Conservation (phyloP, 73 alveolate species). For the Tetrahymena thermophila region DNA sequence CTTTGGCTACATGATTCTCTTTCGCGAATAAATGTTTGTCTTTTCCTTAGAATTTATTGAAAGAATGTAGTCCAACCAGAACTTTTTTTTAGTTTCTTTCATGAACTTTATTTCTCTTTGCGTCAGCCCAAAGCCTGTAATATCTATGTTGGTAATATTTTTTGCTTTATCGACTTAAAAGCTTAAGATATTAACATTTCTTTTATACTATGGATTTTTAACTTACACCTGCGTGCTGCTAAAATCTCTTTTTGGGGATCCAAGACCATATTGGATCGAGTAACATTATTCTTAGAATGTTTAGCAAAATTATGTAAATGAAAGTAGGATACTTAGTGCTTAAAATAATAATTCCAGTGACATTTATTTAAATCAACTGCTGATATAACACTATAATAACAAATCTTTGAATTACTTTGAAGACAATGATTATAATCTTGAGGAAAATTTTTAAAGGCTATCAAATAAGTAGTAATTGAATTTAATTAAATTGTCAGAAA, state of each 20-base stretch:
- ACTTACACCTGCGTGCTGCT: neutral
- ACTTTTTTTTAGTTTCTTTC: neutral
- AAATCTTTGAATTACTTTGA: neutral
- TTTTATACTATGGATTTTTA: neutral
- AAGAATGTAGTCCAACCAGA: neutral
- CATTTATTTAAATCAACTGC: no score
- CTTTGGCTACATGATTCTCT: neutral
- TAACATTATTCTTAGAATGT: neutral
- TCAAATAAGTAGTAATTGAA: neutral
- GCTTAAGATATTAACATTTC: neutral
- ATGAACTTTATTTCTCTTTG: neutral
- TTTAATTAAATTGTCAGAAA: neutral
- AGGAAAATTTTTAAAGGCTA: neutral
- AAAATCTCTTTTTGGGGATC: neutral
- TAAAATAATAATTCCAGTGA: neutral
- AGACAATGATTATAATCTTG: neutral
- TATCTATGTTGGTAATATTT: neutral
- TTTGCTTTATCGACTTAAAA: neutral
- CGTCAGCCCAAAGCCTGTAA: neutral
- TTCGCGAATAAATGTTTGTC: neutral
- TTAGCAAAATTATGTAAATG: no score
- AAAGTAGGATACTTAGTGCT: neutral
- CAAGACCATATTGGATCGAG: neutral
- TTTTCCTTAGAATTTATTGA: neutral
- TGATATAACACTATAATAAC: neutral